Evolutionary conservation across 78 protist genomes (phyloP).

Genomic region (Dictyostelium firmibasis): DNA sequence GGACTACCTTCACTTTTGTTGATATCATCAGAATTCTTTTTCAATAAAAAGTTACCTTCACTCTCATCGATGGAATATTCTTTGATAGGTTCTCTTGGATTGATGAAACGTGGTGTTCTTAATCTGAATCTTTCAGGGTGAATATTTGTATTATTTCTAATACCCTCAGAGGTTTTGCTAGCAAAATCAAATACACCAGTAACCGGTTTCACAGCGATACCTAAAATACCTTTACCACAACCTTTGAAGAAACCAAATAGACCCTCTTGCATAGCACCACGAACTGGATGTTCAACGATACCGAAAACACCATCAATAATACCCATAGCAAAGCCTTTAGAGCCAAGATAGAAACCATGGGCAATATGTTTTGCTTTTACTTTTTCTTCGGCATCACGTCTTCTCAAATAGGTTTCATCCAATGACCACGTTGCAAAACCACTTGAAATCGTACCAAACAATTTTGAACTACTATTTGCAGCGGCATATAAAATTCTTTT

Average conservation of each 20-base stretch:
- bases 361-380: conserved; percentile 67
- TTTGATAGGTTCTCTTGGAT: conserved; percentile 66
- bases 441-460: conserved; percentile 69
- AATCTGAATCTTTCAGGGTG: conserved; percentile 45
- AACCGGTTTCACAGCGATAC: conserved; percentile 84
- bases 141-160: conserved; percentile 81
- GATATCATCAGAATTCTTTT: background rate
- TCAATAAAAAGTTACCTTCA: conserved; percentile 58
- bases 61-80: conserved; percentile 45
- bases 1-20: background rate
- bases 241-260: conserved; percentile 81
- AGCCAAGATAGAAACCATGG: conserved; percentile 43
- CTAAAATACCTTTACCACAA: conserved; percentile 88
- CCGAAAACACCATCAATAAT: conserved; percentile 70
- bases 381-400: conserved; percentile 60
- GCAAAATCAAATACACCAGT: conserved; percentile 88
- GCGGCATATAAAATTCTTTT: conserved; percentile 71
- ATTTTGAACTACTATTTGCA: conserved; percentile 61
- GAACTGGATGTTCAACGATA: conserved; percentile 82
- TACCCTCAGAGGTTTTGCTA: conserved; percentile 81
- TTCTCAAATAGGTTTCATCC: conserved; percentile 53
- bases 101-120: conserved; percentile 50
- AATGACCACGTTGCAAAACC: conserved; percentile 76
- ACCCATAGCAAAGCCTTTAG: conserved; percentile 58
- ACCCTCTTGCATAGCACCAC: conserved; percentile 85